Evolutionary conservation across 192 early-diverging fungal species (phyloP), one percentile per base, ranked within the genome.

Genomic region (Coemansia sp.): DNA sequence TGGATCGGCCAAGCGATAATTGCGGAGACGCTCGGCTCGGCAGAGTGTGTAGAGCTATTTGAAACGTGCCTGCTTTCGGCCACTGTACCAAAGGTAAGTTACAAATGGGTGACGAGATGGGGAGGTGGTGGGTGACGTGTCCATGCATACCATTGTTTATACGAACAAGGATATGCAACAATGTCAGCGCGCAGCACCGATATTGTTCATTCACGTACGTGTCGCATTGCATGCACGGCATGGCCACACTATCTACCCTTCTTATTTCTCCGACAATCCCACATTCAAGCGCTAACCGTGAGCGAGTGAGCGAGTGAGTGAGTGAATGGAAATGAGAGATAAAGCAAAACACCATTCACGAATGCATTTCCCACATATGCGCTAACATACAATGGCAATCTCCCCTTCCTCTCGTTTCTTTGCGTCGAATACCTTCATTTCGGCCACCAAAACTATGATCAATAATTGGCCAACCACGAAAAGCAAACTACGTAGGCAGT

Each of bases 1-100:
- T 95, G 95, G 94, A 84, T 93, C 61, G 96, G 95, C n/a, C 92
- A 93, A 64, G 94, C 91, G 11, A 85, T 91, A 60, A 84, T 93
- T 23, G 91, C 92, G 8, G 87, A 88, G 67, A 59, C 77, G 1
- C 30, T 85, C 71, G 75, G 86, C 72, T 62, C 89, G 61, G 14
- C 68, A 24, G 63, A 89, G 51, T 77, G 87, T 8, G 81, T 85
- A 23, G 89, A 87, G 5, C 72, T 92, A 26, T 93, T 91, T 68
- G 92, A 94, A 57, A 92, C 95, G 60, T 90, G 92, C 33, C 87
- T 91, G 79, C 35, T 59, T 16, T 34, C 57, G 5, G 12, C 57
- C 24, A 38, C 57, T 38, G 24, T 59, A 26, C 57, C 45, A 61
- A 68, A 45, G 33, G 46, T 38, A 67, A 36, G 23, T 21, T 52